Evolutionary conservation across 169 alveolate genomes (phyloP), one percentile per base, ranked within the genome.

Genomic region (Plasmodium gonderi): DNA sequence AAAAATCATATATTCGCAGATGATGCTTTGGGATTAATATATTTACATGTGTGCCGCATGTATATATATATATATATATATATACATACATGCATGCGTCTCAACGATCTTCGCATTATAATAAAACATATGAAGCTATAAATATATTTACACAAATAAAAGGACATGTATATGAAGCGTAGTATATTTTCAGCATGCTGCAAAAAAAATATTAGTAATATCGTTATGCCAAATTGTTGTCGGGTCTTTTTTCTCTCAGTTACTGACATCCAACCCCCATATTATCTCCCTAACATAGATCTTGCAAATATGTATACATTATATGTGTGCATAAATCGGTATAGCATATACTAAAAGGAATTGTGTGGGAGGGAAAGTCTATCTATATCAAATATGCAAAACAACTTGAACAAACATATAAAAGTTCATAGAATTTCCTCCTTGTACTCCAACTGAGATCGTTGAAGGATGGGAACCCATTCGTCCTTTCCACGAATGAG

Each of bases 391-490:
- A n/a, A n/a, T n/a, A n/a, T n/a, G n/a, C n/a, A n/a, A n/a, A n/a
- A n/a, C n/a, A n/a, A n/a, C n/a, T n/a, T n/a, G n/a, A 60, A 8
- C 36, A n/a, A 36, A 7, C 47, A 38, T 68, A 9, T 11, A 47
- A 6, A 77, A 23, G 54, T 45, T 4, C 93, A 95, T 2, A 95
- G 91, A 49, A 95, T 94, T 65, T 95, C 97, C 67, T 95, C 97
- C 47, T 91, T 90, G 40, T 76, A 91, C 23, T 95, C 96, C 64
- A 94, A 76, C 72, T 90, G 95, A 20, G 92, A 85, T n/a, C 94
- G 91, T 44, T 90, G 91, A 80, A 95, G 91, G 47, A 95, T 95
- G 2, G 97, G 97, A 51, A 94, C 92, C 96, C 95, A 95, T 29
- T 95, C 95, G 79, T 94, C 94, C 54, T 92, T 95, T 45, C 95